phyloP scores from a whole-genome alignment of 192 early-diverging fungal species.

The Coemansia sp. region DNA sequence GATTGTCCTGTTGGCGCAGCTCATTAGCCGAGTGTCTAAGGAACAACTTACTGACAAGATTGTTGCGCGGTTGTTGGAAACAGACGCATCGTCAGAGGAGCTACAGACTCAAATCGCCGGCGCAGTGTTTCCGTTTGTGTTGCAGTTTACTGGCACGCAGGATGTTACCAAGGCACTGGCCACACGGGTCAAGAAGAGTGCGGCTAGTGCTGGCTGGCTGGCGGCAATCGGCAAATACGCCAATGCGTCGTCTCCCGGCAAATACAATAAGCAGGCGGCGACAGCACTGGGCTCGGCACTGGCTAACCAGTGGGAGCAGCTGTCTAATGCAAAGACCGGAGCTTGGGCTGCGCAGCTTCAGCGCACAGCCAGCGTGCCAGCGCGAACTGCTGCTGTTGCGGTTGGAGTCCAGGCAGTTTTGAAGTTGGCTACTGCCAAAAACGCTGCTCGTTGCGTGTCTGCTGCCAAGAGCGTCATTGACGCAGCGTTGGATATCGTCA shows the following conservation, averaged over 20 bases:
- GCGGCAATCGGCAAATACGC: slow-evolving; percentile 10
- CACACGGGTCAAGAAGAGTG: background rate
- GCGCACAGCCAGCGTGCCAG: background rate
- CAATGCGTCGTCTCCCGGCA: background rate
- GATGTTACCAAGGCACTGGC: slow-evolving; percentile 17
- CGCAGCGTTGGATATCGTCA: slow-evolving; percentile 10
- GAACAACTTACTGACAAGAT: slow-evolving; percentile 7
- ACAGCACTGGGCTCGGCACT: slow-evolving; percentile 18
- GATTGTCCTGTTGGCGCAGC: slow-evolving; percentile 17
- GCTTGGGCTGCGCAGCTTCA: slow-evolving; percentile 28
- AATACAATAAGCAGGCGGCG: slow-evolving; percentile 16
- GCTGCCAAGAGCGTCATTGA: slow-evolving; percentile 15
- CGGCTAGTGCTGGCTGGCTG: slow-evolving; percentile 23
- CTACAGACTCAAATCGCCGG: slow-evolving; percentile 8
- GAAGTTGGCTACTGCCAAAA: slow-evolving; percentile 11
- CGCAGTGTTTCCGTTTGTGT: slow-evolving; percentile 30
- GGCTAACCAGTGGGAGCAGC: slow-evolving; percentile 10
- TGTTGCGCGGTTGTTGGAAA: slow-evolving; percentile 17
- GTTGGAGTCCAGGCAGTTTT: slow-evolving; percentile 31
- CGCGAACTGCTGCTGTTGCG: slow-evolving; percentile 20
- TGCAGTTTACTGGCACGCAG: slow-evolving; percentile 1
- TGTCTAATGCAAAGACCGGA: background rate
- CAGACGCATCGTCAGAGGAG: slow-evolving; percentile 3
- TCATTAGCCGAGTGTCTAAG: slow-evolving; percentile 30
- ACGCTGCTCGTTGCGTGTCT: slow-evolving; percentile 7